Evolutionary conservation across 2,329 filamentous ascomycete species (phyloP).

Genomic region (Dothistroma septosporum): DNA sequence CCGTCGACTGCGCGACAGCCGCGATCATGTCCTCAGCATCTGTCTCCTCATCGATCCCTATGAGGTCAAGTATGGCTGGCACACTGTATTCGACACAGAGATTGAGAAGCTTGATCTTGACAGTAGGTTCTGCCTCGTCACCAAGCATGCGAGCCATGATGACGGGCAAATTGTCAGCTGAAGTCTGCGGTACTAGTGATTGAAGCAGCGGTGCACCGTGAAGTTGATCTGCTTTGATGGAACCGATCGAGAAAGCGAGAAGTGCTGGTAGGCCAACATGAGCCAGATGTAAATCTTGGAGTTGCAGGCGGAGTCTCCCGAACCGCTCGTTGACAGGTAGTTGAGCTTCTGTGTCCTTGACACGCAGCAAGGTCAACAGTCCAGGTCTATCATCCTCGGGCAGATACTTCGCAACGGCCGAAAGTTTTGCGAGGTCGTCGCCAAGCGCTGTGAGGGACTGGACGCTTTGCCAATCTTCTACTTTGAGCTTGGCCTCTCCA

Average conservation of each 20-base stretch:
- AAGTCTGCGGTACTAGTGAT: conserved; percentile 47
- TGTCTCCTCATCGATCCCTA: conserved; percentile 54
- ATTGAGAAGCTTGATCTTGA: conserved; percentile 84
- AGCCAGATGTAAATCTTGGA: conserved; percentile 64
- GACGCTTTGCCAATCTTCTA: conserved; percentile 63
- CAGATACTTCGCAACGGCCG: conserved; percentile 87
- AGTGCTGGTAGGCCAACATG: conserved; percentile 83
- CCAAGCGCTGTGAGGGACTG: conserved; percentile 65
- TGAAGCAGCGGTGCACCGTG: conserved; percentile 65
- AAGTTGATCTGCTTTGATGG: conserved; percentile 56
- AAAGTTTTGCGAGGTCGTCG: conserved; percentile 72
- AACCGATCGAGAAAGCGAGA: conserved; percentile 69
- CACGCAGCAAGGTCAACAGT: conserved; percentile 66
- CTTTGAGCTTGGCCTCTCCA: conserved; percentile 58
- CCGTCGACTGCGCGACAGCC: conserved; percentile 73
- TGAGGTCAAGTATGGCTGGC: conserved; percentile 72
- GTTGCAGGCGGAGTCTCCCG: conserved; percentile 57
- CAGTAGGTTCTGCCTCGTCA: conserved; percentile 86
- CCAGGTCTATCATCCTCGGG: conserved; percentile 94
- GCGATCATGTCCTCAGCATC: conserved; percentile 59
- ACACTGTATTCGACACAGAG: conserved; percentile 85
- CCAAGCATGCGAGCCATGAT: conserved; percentile 87
- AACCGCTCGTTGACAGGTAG: conserved; percentile 65
- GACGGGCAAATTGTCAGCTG: conserved; percentile 54
- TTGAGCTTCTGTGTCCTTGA: conserved; percentile 60